A percentile compares a stretch with the other conserved stretches of the same genome.
These are phyloP conservation scores for Tuber umbilicatum DNA, from an alignment of 495 filamentous ascomycete genomes.

Conservation along the genomic window DNA sequence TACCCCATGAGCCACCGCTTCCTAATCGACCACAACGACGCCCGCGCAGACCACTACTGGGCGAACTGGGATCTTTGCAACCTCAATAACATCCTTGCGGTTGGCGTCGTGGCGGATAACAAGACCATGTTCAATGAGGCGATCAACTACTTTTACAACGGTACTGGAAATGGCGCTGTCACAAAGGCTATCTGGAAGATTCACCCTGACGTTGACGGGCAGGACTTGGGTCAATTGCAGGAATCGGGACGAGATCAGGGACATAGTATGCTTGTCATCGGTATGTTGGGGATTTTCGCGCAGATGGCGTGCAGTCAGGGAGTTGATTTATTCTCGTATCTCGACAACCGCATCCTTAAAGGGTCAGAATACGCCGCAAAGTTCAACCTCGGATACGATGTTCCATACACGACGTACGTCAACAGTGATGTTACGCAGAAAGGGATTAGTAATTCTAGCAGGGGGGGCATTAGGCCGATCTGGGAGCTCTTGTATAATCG, in stretches of 20 bases:
- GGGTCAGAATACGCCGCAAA: constrained; percentile 46
- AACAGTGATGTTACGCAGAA: constrained; percentile 43
- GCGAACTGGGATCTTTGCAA: constrained; percentile 50
- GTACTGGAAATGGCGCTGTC: constrained; percentile 44
- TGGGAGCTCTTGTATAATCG: constrained; percentile 47
- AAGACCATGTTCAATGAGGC: constrained; percentile 44
- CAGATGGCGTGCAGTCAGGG: constrained; percentile 47
- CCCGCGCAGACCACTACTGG: constrained; percentile 45
- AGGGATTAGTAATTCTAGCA: constrained; percentile 38
- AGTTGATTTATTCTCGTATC: constrained; percentile 43
- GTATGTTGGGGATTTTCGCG: constrained; percentile 44
- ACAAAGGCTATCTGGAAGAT: constrained; percentile 41
- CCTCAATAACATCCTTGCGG: constrained; percentile 43
- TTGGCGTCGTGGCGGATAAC: constrained; percentile 47
- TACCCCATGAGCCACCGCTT: constrained; percentile 44
- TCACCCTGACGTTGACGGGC: constrained; percentile 23
- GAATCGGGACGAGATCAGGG: constrained; percentile 48
- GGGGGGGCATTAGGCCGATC: constrained; percentile 43
- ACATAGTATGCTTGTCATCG: constrained; percentile 45
- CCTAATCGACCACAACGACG: constrained; percentile 41
- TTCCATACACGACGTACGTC: constrained; percentile 45
- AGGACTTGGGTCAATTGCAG: constrained; percentile 44
- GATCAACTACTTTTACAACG: constrained; percentile 44
- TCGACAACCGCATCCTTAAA: constrained; percentile 43
- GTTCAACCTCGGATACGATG: constrained; percentile 46